Evolutionary conservation across 106 monocot genomes (phyloP), one percentile per base, ranked within the genome.

Genomic region (Dendrobium chrysotoxum): DNA sequence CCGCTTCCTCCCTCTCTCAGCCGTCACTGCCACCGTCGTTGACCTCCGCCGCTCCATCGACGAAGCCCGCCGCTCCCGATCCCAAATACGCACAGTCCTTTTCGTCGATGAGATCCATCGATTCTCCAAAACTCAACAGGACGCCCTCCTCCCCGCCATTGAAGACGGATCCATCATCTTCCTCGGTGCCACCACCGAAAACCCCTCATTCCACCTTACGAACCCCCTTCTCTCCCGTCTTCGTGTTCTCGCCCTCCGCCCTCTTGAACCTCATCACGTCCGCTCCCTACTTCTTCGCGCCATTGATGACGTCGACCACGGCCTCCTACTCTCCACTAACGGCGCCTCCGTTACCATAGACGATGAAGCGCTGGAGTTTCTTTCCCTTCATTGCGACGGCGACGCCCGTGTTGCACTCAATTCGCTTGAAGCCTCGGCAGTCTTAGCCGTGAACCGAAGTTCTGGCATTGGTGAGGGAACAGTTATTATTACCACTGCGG

Each of bases 91-190:
- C 53, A 95, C 92, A 4, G 72, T 95, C 75, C 87, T 95, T 23
- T 92, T 95, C 80, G 86, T 95, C 75, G 95, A 95, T 64, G 92
- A 95, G 83, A 86, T 95, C 42, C 95, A 95, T 80, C 87, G 95
- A 20, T 95, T 92, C 79, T 87, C 81, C 55, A 77, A 82, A 10
- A 75, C 90, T 53, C 95, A 95, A 68, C 88, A 88, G 79, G 95
- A 95, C 77, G 83, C 90, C 26, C 86, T 95, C 81, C 90, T 95
- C 47, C 92, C 95, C 40, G 90, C 95, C 77, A 77, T 95, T 78
- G 95, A 95, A 80, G 88, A 88, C 81, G 95, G 95, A 21, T 88
- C 90, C 80, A 74, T 95, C 75, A 78, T 90, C 79, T 84, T 95
- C 74, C 47, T 95, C 44, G 92, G 90, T 1, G 95, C 95, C 28